Base-by-base conservation (phyloP, 2,329 filamentous ascomycete species). In the Phialocephala sp. region DNA sequence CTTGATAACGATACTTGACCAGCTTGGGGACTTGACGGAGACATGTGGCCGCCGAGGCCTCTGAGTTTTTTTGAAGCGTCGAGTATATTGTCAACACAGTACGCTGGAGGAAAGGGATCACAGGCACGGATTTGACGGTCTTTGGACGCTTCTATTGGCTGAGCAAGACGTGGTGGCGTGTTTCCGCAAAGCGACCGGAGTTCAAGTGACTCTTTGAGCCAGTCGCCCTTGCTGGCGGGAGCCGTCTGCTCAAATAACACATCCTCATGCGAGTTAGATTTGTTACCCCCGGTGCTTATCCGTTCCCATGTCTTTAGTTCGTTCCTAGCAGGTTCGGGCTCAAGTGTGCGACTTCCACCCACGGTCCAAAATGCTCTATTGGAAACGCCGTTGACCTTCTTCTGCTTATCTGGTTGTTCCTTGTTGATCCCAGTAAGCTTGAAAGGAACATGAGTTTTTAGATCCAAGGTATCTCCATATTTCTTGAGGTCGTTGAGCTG, bases 11-110 rank as follows among this genome's bases (percentile, higher is more conserved):
- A n/a, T 32, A 11, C 27, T 4, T 18, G 11, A 22, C 45, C 20
- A 9, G 45, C n/a, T 22, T 22, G 45, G 20, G 6, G 47, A 57
- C 15, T 69, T 60, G 22, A 43, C n/a, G n/a, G n/a, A n/a, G 41
- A 43, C 14, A n/a, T n/a, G 6, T 43, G 2, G 15, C 41, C 41
- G 11, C 41, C 41, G 36, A 50, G 59, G 5, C 60, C 59, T 24
- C 67, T 61, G 11, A 67, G 57, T 5, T 41, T 56, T 35, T 57
- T 58, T 22, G 65, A 67, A 8, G 64, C 65, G 43, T 67, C 59
- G 11, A 69, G 43, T 18, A 69, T 39, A 18, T 63, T 54, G 1
- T 65, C 60, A 20, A 45, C 22, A 12, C 4, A 22, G 45, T 50
- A 24, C 11, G 45, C 11, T 11, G 45, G n/a, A 22, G 20, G 45